phyloP scores from a whole-genome alignment of 495 filamentous ascomycete genomes.

The Aspergillus asperescens region DNA sequence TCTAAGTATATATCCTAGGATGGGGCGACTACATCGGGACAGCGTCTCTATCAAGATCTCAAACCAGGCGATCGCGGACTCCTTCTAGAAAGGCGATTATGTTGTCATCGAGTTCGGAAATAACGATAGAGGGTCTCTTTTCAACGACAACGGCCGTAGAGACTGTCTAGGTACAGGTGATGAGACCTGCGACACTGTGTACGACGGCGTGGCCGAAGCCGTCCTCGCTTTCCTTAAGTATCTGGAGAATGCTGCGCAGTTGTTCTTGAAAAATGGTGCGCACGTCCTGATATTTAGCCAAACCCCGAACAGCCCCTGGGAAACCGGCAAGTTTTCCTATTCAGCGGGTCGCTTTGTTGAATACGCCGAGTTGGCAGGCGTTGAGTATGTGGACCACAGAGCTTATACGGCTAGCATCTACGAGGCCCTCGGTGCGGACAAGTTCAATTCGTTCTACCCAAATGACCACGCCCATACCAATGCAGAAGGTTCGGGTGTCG shows the following conservation, averaged over 20 bases:
- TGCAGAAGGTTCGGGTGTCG: constrained; percentile 51
- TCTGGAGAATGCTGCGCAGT: constrained; percentile 48
- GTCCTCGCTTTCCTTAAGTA: constrained; percentile 56
- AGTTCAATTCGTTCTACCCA: constrained; percentile 49
- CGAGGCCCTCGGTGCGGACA: constrained; percentile 40
- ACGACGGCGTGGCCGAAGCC: constrained; percentile 48
- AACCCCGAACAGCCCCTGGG: constrained; percentile 62
- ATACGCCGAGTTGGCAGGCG: constrained; percentile 47
- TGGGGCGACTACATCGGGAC: constrained; percentile 56
- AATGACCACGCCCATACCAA: constrained; percentile 64
- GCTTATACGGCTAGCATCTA: constrained; percentile 51
- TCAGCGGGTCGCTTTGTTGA: constrained; percentile 48
- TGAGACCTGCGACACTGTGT: constrained; percentile 50
- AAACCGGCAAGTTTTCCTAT: constrained; percentile 45
- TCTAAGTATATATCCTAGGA: constrained; percentile 27
- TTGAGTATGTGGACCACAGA: constrained; percentile 58
- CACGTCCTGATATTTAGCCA: constrained; percentile 56
- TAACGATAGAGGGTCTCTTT: constrained; percentile 59
- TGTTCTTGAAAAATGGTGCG: constrained; percentile 54
- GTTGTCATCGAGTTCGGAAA: constrained; percentile 62
- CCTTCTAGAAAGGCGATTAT: constrained; percentile 48
- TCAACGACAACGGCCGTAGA: constrained; percentile 54
- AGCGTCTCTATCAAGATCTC: constrained; percentile 41
- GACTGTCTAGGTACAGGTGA: constrained; percentile 50
- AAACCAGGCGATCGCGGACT: constrained; percentile 51